Evolutionary conservation across 192 early-diverging fungal species (phyloP).

Genomic region (Coemansia sp.): DNA sequence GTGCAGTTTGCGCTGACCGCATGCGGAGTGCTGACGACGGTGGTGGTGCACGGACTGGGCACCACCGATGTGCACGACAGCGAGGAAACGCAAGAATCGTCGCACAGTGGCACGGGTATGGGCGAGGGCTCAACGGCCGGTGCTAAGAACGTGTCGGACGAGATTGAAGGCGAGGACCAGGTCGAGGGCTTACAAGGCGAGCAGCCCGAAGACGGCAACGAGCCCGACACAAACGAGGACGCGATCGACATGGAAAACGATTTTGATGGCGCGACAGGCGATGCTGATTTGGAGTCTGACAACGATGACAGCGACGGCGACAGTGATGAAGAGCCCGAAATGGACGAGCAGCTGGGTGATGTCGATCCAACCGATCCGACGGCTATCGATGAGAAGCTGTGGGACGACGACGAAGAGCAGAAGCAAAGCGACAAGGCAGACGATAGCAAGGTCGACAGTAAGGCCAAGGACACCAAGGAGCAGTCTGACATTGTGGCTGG

Average conservation of each 20-base stretch:
- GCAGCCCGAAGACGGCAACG: conserved; percentile 51
- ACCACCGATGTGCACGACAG: conserved; percentile 68
- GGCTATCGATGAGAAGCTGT: conserved; percentile 95
- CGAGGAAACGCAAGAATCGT: conserved; percentile 54
- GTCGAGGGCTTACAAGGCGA: conserved; percentile 86
- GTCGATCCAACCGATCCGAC: conserved; percentile 82
- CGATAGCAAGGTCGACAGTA: conserved; percentile 51
- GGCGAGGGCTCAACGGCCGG: conserved; percentile 88
- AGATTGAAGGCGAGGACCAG: conserved; percentile 97
- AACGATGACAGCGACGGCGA: conserved; percentile 72
- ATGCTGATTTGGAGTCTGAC: conserved; percentile 76
- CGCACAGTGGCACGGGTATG: conserved; percentile 71
- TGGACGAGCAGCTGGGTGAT: conserved; percentile 90
- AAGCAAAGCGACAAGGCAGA: conserved; percentile 50
- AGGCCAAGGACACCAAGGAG: conserved; percentile 39
- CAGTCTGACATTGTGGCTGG: conserved; percentile 49
- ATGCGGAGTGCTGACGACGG: conserved; percentile 23
- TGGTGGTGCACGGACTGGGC: conserved; percentile 86
- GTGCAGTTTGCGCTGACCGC: conserved; percentile 59
- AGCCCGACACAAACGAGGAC: conserved; percentile 73
- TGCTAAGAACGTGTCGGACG: conserved; percentile 91
- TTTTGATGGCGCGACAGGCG: conserved; percentile 88
- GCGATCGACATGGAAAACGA: conserved; percentile 97
- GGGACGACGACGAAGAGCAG: conserved; percentile 75
- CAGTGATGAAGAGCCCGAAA: conserved; percentile 68